Evolutionary conservation across 345 rosid genomes (phyloP).

Genomic region (Euphorbia pulcherrima): DNA sequence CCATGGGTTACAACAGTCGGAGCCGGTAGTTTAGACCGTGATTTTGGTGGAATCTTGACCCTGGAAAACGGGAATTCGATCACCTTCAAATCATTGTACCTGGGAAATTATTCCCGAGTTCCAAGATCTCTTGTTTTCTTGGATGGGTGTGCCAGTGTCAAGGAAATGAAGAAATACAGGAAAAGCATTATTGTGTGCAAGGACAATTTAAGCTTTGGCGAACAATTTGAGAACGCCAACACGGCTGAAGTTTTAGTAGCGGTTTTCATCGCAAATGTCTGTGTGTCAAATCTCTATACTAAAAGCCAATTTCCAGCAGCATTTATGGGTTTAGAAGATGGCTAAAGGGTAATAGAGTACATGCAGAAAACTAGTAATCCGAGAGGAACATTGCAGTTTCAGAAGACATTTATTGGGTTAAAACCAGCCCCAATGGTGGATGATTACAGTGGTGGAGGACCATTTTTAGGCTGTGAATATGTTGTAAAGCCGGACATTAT

Average conservation of each 20-base stretch:
- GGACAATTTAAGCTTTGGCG: slow-evolving; percentile 18
- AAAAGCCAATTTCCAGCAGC: slow-evolving; percentile 36
- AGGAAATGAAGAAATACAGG: slow-evolving; percentile 24
- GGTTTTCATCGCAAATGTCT: slow-evolving; percentile 28
- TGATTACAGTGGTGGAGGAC: slow-evolving; percentile 42
- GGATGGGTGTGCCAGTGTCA: slow-evolving; percentile 30
- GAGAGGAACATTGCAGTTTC: slow-evolving; percentile 30
- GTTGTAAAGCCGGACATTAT: slow-evolving; percentile 39
- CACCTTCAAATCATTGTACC: slow-evolving; percentile 27
- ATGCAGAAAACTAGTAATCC: slow-evolving; percentile 23
- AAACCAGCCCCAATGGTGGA: slow-evolving; percentile 40
- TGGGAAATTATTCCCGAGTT: slow-evolving; percentile 25
- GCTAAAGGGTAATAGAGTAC: slow-evolving; percentile 27
- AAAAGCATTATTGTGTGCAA: slow-evolving; percentile 34
- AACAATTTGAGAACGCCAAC: slow-evolving; percentile 25
- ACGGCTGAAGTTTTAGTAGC: slow-evolving; percentile 34
- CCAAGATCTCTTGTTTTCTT: slow-evolving; percentile 25
- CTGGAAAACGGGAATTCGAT: slow-evolving; percentile 3
- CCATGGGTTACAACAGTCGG: slow-evolving; percentile 40
- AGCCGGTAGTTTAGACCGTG: slow-evolving; percentile 30
- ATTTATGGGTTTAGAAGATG: slow-evolving; percentile 23
- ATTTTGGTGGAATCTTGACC: slow-evolving; percentile 25
- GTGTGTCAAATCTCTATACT: slow-evolving; percentile 20
- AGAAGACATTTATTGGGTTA: slow-evolving; percentile 28
- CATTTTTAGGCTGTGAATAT: slow-evolving; percentile 27